A percentile compares a stretch with the other conserved stretches of the same genome.
These are phyloP conservation scores for Microdochium bolleyi DNA, from an alignment of 2,329 filamentous ascomycete species.

Conservation along the genomic window DNA sequence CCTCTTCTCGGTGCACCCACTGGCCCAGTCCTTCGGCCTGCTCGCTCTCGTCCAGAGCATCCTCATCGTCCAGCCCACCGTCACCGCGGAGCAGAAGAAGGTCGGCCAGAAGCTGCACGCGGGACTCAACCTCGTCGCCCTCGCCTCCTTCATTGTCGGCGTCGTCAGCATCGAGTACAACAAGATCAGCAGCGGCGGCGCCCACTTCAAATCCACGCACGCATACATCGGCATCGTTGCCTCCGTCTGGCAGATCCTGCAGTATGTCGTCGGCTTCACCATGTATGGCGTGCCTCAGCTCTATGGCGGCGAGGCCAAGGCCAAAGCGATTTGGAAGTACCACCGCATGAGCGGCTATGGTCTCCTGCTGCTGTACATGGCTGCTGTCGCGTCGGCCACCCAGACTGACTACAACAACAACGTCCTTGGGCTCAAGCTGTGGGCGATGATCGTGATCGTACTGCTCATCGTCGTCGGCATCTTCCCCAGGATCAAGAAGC, in stretches of 20 bases:
- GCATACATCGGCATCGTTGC: conserved; percentile 75
- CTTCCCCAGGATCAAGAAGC: conserved; percentile 69
- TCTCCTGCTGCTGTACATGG: conserved; percentile 61
- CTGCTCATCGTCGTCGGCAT: conserved; percentile 64
- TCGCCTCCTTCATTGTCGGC: conserved; percentile 55
- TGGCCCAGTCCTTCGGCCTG: conserved; percentile 59
- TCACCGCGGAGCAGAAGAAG: conserved; percentile 66
- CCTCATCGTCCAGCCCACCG: conserved; percentile 81
- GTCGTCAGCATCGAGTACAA: conserved; percentile 73
- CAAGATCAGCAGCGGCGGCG: conserved; percentile 60
- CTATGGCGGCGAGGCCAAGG: conserved; percentile 72
- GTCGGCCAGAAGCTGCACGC: conserved; percentile 56
- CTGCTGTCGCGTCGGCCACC: conserved; percentile 67
- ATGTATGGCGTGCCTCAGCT: conserved; percentile 69
- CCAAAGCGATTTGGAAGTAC: conserved; percentile 83
- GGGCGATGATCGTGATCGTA: conserved; percentile 62
- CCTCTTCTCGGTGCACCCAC: conserved; percentile 83
- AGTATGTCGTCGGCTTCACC: conserved; percentile 73
- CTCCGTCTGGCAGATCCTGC: conserved; percentile 60
- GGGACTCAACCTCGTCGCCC: conserved; percentile 57
- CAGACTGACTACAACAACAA: conserved; percentile 66
- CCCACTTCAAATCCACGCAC: conserved; percentile 75
- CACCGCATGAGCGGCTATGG: conserved; percentile 74
- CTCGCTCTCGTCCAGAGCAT: conserved; percentile 72
- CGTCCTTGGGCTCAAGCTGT: conserved; percentile 64